These are phyloP conservation scores for Amaranthus tricolor DNA, from an alignment of 179 eudicot species.

Conservation along the genomic window DNA sequence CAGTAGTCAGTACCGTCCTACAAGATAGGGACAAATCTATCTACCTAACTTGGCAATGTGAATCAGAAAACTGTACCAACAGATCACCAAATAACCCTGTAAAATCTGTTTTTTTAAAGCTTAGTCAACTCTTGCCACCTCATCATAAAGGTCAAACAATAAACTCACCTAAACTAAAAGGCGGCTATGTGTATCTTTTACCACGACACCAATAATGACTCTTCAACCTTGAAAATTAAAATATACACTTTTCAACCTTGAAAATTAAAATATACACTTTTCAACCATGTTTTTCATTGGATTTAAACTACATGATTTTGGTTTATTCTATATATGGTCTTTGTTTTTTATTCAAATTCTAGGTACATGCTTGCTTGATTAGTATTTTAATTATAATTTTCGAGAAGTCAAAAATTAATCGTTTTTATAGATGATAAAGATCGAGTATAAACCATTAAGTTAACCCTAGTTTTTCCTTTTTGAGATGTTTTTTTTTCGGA, in stretches of 20 bases:
- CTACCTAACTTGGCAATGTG: background rate
- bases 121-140: conserved; percentile 13
- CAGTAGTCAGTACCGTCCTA: background rate
- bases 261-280: background rate
- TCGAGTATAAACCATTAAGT: too few relatives aligned
- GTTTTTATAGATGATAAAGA: too few relatives aligned
- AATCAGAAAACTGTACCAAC: background rate
- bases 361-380: background rate
- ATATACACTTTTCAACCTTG: background rate
- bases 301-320: too few relatives aligned
- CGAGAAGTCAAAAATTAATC: too few relatives aligned
- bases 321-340: too few relatives aligned
- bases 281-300: background rate
- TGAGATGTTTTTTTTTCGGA: too few relatives aligned
- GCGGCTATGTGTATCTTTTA: background rate
- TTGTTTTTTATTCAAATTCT: background rate
- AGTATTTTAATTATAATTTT: background rate
- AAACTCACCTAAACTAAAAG: conserved; percentile 3
- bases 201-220: background rate
- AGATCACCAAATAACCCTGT: background rate
- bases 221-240: background rate
- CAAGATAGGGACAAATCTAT: background rate
- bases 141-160: background rate
- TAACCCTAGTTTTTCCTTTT: too few relatives aligned
- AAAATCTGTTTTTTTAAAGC: background rate